Conservation (phyloP, 805 yeast species). For the Barnettozyma wickerhamii region DNA sequence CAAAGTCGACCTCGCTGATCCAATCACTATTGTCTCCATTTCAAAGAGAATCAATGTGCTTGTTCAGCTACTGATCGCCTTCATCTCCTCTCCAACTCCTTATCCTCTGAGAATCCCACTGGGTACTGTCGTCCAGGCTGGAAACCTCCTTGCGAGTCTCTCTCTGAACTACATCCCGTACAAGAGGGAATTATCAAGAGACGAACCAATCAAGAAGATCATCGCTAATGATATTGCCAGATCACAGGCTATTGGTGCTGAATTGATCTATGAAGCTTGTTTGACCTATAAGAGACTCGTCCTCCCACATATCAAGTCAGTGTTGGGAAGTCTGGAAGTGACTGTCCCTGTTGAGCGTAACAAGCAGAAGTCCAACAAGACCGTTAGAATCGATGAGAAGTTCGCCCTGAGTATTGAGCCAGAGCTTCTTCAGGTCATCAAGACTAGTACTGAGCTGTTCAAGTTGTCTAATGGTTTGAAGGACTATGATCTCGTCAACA, state of each 20-base stretch:
- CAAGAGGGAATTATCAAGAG: slow-evolving; percentile 53
- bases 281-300: slow-evolving; percentile 29
- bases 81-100: slow-evolving; percentile 49
- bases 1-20: slow-evolving; percentile 54
- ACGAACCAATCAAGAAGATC: slow-evolving; percentile 40
- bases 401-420: slow-evolving; percentile 28
- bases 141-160: slow-evolving; percentile 52
- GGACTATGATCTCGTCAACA: slow-evolving; percentile 49
- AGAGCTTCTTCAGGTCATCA: slow-evolving; percentile 30
- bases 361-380: slow-evolving; percentile 29
- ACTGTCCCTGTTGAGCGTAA: slow-evolving; percentile 49
- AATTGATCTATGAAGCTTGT: slow-evolving; percentile 31
- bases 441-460: slow-evolving; percentile 25
- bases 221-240: slow-evolving; percentile 40
- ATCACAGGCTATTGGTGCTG: slow-evolving; percentile 42
- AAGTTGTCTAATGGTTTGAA: slow-evolving; percentile 34
- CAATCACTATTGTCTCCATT: slow-evolving; percentile 46
- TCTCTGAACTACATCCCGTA: slow-evolving; percentile 51
- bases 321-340: slow-evolving; percentile 53
- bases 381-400: slow-evolving; percentile 35
- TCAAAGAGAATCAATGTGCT: slow-evolving; percentile 48
- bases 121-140: slow-evolving; percentile 47
- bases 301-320: slow-evolving; percentile 44
- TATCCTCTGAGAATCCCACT: slow-evolving; percentile 58
- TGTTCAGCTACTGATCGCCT: slow-evolving; percentile 40